phyloP scores from a whole-genome alignment of 805 yeast species.

The Kluyveromyces dobzhanskii region DNA sequence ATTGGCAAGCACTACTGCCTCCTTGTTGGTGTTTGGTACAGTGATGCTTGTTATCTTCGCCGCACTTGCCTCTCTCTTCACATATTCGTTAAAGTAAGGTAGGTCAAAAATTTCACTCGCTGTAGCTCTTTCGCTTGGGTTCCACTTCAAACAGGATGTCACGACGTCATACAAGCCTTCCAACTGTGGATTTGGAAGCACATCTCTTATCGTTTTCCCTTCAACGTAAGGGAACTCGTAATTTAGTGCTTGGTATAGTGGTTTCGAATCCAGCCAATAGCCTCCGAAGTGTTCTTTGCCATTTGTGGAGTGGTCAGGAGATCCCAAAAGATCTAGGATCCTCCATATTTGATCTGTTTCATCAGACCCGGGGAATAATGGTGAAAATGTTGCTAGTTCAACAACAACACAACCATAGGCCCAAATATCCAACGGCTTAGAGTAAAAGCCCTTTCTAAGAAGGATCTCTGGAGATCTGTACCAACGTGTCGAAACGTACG shows the following conservation, averaged over 20 bases:
- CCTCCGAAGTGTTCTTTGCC: slow-evolving; percentile 54
- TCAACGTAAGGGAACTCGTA: slow-evolving; percentile 46
- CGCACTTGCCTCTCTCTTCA: slow-evolving; percentile 10
- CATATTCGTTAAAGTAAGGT: slow-evolving; percentile 47
- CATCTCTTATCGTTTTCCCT: slow-evolving; percentile 40
- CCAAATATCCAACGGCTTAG: slow-evolving; percentile 75
- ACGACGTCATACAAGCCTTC: slow-evolving; percentile 32
- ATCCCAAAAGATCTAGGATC: slow-evolving; percentile 62
- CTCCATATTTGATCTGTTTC: slow-evolving; percentile 73
- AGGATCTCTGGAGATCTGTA: slow-evolving; percentile 77
- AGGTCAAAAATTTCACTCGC: slow-evolving; percentile 40
- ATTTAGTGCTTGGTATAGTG: slow-evolving; percentile 45
- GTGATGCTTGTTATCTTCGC: slow-evolving; percentile 8
- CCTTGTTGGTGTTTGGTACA: not conserved
- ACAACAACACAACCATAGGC: slow-evolving; percentile 76
- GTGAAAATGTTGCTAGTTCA: slow-evolving; percentile 62
- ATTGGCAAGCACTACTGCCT: not conserved
- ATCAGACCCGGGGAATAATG: slow-evolving; percentile 77
- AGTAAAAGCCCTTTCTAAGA: slow-evolving; percentile 51
- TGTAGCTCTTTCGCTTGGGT: slow-evolving; percentile 57
- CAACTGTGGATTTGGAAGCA: slow-evolving; percentile 40
- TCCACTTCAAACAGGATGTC: slow-evolving; percentile 56
- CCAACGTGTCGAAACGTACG: slow-evolving; percentile 81
- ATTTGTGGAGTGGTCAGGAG: slow-evolving; percentile 39
- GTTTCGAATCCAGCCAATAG: slow-evolving; percentile 56